Evolutionary conservation across 139 green algal genomes (phyloP).

Genomic region (Asterochloris erici): DNA sequence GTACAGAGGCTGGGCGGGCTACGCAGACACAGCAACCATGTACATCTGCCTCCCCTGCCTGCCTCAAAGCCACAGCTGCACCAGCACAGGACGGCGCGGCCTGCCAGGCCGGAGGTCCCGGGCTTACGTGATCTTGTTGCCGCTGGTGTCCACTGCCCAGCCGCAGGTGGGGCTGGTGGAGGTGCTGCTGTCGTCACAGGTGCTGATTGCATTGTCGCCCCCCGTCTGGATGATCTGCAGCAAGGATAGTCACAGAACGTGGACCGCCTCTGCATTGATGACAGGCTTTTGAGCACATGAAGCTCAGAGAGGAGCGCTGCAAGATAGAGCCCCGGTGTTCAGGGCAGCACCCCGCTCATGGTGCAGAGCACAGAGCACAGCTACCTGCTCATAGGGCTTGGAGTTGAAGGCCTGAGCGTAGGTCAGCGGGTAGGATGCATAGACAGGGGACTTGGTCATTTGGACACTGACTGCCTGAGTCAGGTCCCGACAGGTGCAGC

Average conservation of each 20-base stretch:
- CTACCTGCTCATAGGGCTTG: slow-evolving; percentile 39
- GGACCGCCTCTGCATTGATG: background rate
- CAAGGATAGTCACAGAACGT: background rate
- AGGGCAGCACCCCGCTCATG: background rate
- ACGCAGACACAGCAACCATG: too few relatives aligned
- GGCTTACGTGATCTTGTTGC: slow-evolving; percentile 26
- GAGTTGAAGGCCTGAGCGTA: slow-evolving; percentile 52
- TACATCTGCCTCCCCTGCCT: too few relatives aligned
- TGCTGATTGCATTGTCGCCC: slow-evolving; percentile 1
- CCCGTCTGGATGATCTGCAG: slow-evolving; percentile 24
- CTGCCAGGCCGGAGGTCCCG: background rate
- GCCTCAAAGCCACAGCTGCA: too few relatives aligned
- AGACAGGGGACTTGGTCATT: slow-evolving; percentile 63
- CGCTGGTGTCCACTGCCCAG: slow-evolving; percentile 43
- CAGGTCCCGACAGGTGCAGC: slow-evolving; percentile 72
- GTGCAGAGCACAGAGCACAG: too few relatives aligned
- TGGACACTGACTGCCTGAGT: slow-evolving; percentile 43
- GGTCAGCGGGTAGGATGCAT: slow-evolving; percentile 61
- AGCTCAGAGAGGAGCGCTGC: background rate
- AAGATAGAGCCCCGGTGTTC: background rate
- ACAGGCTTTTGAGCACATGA: background rate
- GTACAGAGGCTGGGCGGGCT: too few relatives aligned
- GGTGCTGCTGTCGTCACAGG: slow-evolving; percentile 42
- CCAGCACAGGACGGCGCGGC: too few relatives aligned
- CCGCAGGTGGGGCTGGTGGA: slow-evolving; percentile 63